Evolutionary conservation across 2,329 filamentous ascomycete genomes (phyloP).

Genomic region (Aaosphaeria arxii): DNA sequence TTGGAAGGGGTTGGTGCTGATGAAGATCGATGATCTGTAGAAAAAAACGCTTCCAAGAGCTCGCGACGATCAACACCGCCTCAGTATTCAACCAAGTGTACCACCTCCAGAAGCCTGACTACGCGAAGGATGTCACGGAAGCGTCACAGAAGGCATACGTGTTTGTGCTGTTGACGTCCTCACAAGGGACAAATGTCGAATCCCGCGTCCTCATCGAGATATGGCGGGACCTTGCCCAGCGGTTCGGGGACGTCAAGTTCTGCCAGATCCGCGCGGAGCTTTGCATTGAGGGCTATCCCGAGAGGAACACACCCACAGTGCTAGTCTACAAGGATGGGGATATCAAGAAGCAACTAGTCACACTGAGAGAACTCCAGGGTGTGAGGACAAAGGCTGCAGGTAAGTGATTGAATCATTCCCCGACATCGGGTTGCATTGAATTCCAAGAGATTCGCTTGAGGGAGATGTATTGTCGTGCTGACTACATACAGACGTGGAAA

Average conservation of each 20-base stretch:
- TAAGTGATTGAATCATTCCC: constrained; percentile 6
- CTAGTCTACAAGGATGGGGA: constrained; percentile 90
- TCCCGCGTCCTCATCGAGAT: constrained; percentile 79
- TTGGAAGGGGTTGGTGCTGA: no score
- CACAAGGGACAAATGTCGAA: constrained; percentile 76
- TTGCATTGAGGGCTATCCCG: constrained; percentile 95
- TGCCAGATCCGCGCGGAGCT: constrained; percentile 90
- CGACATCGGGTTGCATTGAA: neutral
- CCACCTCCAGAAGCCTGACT: constrained; percentile 91
- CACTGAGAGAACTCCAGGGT: constrained; percentile 74
- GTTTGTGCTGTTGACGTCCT: constrained; percentile 78
- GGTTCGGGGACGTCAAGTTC: constrained; percentile 95
- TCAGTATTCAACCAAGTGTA: constrained; percentile 88
- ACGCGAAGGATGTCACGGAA: constrained; percentile 86
- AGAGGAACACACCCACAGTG: constrained; percentile 91
- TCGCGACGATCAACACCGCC: constrained; percentile 71
- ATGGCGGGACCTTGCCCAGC: constrained; percentile 78
- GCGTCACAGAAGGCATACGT: constrained; percentile 68
- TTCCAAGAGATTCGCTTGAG: no score
- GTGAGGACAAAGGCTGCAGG: constrained; percentile 22
- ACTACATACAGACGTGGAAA: constrained; percentile 63
- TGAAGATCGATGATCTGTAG: constrained; percentile 26
- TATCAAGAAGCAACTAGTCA: constrained; percentile 90
- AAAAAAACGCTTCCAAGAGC: constrained; percentile 80
- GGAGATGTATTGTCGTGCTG: constrained; percentile 1